These are phyloP conservation scores for Drechslerella dactyloides DNA, from an alignment of 2,329 filamentous ascomycete species.

Conservation along the genomic window DNA sequence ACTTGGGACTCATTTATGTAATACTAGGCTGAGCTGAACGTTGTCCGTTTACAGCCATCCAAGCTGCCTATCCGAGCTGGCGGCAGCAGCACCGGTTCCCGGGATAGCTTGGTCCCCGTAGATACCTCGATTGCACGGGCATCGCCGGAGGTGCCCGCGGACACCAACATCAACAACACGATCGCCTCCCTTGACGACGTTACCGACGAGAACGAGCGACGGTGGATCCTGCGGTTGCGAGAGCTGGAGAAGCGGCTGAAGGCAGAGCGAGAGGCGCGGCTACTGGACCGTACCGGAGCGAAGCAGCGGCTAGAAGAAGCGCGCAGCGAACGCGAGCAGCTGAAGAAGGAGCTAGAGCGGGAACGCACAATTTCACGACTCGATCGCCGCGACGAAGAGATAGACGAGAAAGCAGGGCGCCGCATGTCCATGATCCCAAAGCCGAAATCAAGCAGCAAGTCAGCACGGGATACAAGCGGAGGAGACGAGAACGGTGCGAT, in stretches of 20 bases:
- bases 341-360: constrained; percentile 69
- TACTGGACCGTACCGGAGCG: constrained; percentile 83
- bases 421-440: constrained; percentile 48
- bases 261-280: constrained; percentile 82
- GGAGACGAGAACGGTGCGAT: constrained; percentile 30
- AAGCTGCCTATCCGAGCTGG: constrained; percentile 42
- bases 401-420: constrained; percentile 19
- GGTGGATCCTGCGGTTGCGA: constrained; percentile 82
- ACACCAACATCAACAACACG: constrained; percentile 56
- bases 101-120: constrained; percentile 36
- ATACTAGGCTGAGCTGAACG: constrained; percentile 43
- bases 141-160: constrained; percentile 55
- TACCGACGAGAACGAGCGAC: constrained; percentile 65
- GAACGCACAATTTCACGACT: constrained; percentile 58
- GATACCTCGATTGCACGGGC: constrained; percentile 42
- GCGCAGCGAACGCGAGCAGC: constrained; percentile 74
- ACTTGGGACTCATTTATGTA: constrained; percentile 9
- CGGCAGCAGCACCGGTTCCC: constrained; percentile 27
- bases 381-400: constrained; percentile 38
- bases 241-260: constrained; percentile 89
- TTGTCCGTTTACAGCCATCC: constrained; percentile 47
- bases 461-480: constrained; percentile 18
- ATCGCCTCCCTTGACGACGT: constrained; percentile 55
- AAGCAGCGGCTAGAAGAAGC: constrained; percentile 78
- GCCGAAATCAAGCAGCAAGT: constrained; percentile 6